phyloP scores from a whole-genome alignment of 495 filamentous ascomycete genomes.

The Penicillium waksmanii region DNA sequence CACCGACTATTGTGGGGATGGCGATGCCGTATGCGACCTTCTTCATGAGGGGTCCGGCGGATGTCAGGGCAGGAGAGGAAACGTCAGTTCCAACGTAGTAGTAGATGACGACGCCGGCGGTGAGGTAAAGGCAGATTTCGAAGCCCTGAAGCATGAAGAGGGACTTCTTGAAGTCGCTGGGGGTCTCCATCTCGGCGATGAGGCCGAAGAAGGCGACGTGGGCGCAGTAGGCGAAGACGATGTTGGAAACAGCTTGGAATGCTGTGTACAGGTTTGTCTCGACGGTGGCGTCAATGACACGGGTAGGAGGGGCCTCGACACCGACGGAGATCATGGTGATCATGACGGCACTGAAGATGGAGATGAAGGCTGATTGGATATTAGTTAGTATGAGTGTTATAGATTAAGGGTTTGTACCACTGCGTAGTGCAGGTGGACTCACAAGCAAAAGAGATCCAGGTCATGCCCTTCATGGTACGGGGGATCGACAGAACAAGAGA shows the following conservation, averaged over 20 bases:
- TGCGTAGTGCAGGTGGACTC: background rate
- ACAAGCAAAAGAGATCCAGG: slow-evolving; percentile 64
- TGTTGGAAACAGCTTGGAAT: slow-evolving; percentile 54
- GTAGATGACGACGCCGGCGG: slow-evolving; percentile 72
- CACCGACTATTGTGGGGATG: slow-evolving; percentile 70
- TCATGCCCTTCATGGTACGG: slow-evolving; percentile 61
- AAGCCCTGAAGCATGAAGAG: slow-evolving; percentile 65
- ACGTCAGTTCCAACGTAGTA: slow-evolving; percentile 69
- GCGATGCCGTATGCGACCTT: slow-evolving; percentile 82
- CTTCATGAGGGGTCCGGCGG: slow-evolving; percentile 62
- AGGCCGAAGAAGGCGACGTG: slow-evolving; percentile 77
- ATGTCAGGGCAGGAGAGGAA: slow-evolving; percentile 69
- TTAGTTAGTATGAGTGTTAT: background rate
- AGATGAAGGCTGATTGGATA: slow-evolving; percentile 27
- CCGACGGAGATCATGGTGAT: slow-evolving; percentile 73
- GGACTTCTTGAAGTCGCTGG: slow-evolving; percentile 67
- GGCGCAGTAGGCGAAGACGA: slow-evolving; percentile 61
- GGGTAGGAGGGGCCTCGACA: slow-evolving; percentile 44
- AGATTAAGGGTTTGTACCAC: background rate
- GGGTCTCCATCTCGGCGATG: slow-evolving; percentile 76
- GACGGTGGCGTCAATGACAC: slow-evolving; percentile 33
- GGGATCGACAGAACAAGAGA: slow-evolving; percentile 66
- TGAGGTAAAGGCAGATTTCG: slow-evolving; percentile 69
- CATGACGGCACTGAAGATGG: slow-evolving; percentile 52
- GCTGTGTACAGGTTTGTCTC: slow-evolving; percentile 37